Conservation (phyloP, 495 filamentous ascomycete species). For the Xylona heveae region DNA sequence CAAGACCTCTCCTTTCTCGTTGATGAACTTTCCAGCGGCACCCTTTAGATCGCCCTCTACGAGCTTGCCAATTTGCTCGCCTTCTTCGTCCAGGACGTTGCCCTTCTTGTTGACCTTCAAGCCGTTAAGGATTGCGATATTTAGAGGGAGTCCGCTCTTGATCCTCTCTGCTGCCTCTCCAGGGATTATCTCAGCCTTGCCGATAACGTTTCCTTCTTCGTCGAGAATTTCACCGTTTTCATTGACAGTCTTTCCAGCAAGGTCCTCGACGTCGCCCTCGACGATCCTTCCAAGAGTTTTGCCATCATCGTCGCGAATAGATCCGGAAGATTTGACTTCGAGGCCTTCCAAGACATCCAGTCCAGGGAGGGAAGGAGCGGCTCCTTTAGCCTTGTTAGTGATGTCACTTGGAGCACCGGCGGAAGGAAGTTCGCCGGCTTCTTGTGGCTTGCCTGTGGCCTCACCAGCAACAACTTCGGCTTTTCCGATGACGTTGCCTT, state of each 20-base stretch:
- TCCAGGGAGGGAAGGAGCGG: conserved; percentile 12
- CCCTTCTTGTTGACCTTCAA: conserved; percentile 33
- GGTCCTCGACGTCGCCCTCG: conserved; percentile 13
- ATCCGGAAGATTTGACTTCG: background rate
- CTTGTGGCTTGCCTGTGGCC: conserved; percentile 13
- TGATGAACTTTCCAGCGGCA: conserved; percentile 26
- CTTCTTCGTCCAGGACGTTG: conserved; percentile 30
- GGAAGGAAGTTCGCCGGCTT: conserved; percentile 13
- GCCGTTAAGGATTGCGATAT: conserved; percentile 26
- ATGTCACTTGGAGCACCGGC: conserved; percentile 24
- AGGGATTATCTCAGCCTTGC: conserved; percentile 4
- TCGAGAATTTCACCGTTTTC: conserved; percentile 6
- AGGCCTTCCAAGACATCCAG: conserved; percentile 17
- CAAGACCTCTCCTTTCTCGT: conserved; percentile 27
- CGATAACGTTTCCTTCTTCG: conserved; percentile 7
- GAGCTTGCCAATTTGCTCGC: conserved; percentile 27
- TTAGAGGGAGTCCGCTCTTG: conserved; percentile 8
- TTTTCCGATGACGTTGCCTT: conserved; percentile 38
- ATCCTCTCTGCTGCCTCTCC: conserved; percentile 8
- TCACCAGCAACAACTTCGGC: conserved; percentile 28
- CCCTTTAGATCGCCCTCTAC: conserved; percentile 23
- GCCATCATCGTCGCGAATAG: background rate
- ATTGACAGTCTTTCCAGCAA: conserved; percentile 10
- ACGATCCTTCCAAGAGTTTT: conserved; percentile 6
- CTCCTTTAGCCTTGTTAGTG: conserved; percentile 21